Evolutionary conservation across 192 early-diverging fungal species (phyloP), one percentile per base, ranked within the genome.

Genomic region (Rhizophlyctis rosea): DNA sequence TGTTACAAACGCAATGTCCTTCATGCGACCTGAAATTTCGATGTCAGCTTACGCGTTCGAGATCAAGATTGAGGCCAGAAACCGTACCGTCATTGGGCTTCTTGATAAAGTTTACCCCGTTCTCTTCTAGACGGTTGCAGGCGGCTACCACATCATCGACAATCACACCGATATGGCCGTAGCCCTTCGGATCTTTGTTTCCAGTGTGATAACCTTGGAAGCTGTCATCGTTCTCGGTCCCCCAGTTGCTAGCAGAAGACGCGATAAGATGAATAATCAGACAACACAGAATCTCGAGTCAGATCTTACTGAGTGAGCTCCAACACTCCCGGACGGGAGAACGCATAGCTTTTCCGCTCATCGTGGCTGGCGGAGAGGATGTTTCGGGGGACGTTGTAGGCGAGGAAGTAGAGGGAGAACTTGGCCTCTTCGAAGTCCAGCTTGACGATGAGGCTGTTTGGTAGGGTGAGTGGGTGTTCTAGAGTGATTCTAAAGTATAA

Each of bases 81-180:
- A 0, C 16, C 1, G 13, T 81, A 30, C 89, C 91, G 36, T 90
- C 89, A 4, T 77, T 66, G 11, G 85, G 84, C 24, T 77, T 72
- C 82, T 93, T 93, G 69, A 87, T 68, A 61, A 90, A 91, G 56
- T 78, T 86, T 65, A 90, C 90, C 34, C 80, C 86, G 44, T 84
- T 52, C 28, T 77, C 52, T 55, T 90, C 86, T 50, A 93, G 84
- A 32, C 91, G 86, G 25, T 75, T 80, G 75, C 88, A 91, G 0
- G 89, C 89, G 4, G 84, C 86, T 47, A 90, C 75, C 56, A 93
- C 76, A 65, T 91, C 67, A 62, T 91, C 90, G 7, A 93, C 91
- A 28, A 82, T 69, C 49, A 65, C 28, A n/a, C 86, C 87, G 58
- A 88, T 91, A 59, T 93, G 91, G 5, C 91, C 91, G 49, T 88